A percentile compares a stretch with the other conserved stretches of the same genome.
Conservation (phyloP, 345 rosid genomes). For the Populus ilicifolia region DNA sequence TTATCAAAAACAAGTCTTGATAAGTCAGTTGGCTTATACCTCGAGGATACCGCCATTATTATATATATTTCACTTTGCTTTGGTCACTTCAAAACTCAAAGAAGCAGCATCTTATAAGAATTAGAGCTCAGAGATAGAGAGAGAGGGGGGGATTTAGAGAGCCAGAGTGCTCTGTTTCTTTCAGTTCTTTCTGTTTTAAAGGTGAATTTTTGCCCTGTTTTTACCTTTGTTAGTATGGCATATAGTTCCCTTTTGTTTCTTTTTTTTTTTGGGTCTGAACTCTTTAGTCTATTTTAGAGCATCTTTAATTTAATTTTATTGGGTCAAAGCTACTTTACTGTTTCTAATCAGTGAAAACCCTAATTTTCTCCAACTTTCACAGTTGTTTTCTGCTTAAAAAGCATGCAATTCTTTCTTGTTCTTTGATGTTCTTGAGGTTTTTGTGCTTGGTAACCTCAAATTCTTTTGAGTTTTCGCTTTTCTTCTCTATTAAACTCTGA, state of each 20-base stretch:
- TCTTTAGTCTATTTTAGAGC: constrained; percentile 8
- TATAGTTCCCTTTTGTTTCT: background rate
- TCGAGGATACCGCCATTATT: constrained; percentile 15
- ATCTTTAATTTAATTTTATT: constrained; percentile 16
- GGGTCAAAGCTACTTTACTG: constrained; percentile 32
- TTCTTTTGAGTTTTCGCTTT: background rate
- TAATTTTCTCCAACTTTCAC: background rate
- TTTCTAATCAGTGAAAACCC: constrained; percentile 17
- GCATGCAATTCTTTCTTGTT: background rate
- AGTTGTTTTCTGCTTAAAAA: background rate
- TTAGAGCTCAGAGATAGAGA: background rate
- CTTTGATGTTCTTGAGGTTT: background rate
- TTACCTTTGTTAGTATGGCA: background rate
- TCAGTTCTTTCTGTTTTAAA: background rate
- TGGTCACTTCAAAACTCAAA: background rate
- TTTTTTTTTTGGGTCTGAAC: background rate
- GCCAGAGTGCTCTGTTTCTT: background rate
- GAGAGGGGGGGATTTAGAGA: background rate
- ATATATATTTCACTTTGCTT: background rate
- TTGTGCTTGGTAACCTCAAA: background rate
- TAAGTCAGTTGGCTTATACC: accelerated
- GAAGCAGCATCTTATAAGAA: constrained; percentile 21
- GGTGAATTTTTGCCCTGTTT: constrained; percentile 10
- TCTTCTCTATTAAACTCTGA: background rate
- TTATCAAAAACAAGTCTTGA: background rate